Evolutionary conservation across 768 basidiomycete species (phyloP).

Genomic region (Suillus weaverae): DNA sequence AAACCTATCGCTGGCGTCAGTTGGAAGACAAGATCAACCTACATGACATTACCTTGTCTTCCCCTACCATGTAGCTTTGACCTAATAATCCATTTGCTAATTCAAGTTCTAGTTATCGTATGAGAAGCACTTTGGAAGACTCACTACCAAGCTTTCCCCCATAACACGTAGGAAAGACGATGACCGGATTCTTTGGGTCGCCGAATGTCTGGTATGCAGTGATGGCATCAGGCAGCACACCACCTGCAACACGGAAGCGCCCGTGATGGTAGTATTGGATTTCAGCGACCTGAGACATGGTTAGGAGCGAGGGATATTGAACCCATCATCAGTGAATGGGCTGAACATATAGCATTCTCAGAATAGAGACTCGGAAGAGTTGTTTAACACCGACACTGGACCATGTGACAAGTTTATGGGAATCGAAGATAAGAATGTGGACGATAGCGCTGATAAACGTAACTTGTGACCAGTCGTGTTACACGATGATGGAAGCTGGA

Average conservation of each 20-base stretch:
- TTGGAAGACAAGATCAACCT: not conserved
- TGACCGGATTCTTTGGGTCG: slow-evolving; percentile 51
- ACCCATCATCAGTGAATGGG: not conserved
- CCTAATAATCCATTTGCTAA: slow-evolving; percentile 34
- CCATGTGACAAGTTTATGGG: slow-evolving; percentile 9
- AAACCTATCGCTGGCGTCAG: slow-evolving; percentile 30
- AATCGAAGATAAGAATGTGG: slow-evolving; percentile 4
- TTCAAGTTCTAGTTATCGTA: slow-evolving; percentile 9
- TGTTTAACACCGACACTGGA: not conserved
- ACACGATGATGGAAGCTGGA: too few relatives aligned
- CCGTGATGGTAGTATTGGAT: slow-evolving; percentile 55
- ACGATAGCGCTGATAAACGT: not conserved
- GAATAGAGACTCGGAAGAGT: not conserved
- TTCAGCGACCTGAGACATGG: slow-evolving; percentile 24
- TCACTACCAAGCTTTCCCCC: slow-evolving; percentile 53
- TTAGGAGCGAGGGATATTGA: slow-evolving; percentile 1
- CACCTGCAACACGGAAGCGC: slow-evolving; percentile 52
- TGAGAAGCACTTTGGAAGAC: slow-evolving; percentile 18
- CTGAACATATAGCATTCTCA: not conserved
- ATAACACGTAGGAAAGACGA: slow-evolving; percentile 62
- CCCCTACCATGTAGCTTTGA: slow-evolving; percentile 52
- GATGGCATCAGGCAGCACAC: slow-evolving; percentile 53
- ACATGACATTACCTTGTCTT: slow-evolving; percentile 41
- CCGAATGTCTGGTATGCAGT: slow-evolving; percentile 64
- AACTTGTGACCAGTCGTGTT: not conserved